Conservation (phyloP, 2,329 filamentous ascomycete species). For the Monilinia fructicola region DNA sequence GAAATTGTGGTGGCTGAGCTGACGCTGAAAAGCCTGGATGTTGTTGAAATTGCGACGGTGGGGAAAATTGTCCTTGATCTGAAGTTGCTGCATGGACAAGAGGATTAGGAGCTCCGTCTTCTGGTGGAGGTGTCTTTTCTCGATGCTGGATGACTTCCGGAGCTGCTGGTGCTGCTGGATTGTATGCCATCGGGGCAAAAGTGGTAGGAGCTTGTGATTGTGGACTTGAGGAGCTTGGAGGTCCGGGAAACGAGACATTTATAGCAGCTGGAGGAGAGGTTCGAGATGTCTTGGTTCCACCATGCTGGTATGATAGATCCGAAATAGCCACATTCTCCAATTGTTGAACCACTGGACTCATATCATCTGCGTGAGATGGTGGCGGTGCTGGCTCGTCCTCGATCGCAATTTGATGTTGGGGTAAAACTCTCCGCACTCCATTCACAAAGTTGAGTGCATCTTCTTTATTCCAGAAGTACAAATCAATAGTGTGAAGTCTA, state of each 20-base stretch:
- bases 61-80: slow-evolving; percentile 56
- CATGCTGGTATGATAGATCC: slow-evolving; percentile 50
- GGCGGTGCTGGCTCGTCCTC: slow-evolving; percentile 61
- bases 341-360: slow-evolving; percentile 71
- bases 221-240: slow-evolving; percentile 42
- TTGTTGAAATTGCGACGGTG: slow-evolving; percentile 47
- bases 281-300: slow-evolving; percentile 35
- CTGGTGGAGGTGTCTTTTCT: slow-evolving; percentile 76
- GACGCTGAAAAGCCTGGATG: slow-evolving; percentile 19
- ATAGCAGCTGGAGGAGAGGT: slow-evolving; percentile 28
- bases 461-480: slow-evolving; percentile 76
- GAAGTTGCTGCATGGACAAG: slow-evolving; percentile 57
- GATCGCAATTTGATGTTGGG: slow-evolving; percentile 60
- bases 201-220: slow-evolving; percentile 43
- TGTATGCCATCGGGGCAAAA: slow-evolving; percentile 66
- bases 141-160: slow-evolving; percentile 70
- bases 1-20: slow-evolving; percentile 28
- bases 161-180: slow-evolving; percentile 73
- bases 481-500: slow-evolving; percentile 70
- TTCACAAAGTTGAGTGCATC: slow-evolving; percentile 72
- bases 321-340: slow-evolving; percentile 71
- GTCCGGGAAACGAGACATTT: slow-evolving; percentile 33
- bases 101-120: slow-evolving; percentile 62
- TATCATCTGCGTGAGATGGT: slow-evolving; percentile 47
- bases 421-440: slow-evolving; percentile 63